Evolutionary conservation across 2,329 filamentous ascomycete species (phyloP).

Genomic region (Verticillium klebahnii): DNA sequence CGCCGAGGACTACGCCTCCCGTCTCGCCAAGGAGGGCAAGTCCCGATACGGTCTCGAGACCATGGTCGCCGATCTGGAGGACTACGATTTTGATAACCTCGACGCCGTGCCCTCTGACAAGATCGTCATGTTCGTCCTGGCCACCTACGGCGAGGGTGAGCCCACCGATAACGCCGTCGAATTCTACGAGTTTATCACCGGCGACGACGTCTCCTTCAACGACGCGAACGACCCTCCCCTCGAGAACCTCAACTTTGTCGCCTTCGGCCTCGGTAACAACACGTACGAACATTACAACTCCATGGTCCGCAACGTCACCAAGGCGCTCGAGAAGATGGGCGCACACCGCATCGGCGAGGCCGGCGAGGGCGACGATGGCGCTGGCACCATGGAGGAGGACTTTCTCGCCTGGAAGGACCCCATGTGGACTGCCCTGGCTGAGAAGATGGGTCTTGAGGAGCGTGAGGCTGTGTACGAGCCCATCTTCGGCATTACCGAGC

Average conservation of each 20-base stretch:
- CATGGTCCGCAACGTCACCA: constrained; percentile 91
- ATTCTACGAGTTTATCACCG: constrained; percentile 93
- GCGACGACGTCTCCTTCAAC: constrained; percentile 77
- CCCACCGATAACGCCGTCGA: constrained; percentile 98
- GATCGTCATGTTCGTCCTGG: constrained; percentile 89
- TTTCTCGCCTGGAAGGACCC: constrained; percentile 99
- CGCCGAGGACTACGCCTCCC: constrained; percentile 94
- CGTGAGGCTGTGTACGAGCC: constrained; percentile 96
- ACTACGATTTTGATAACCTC: constrained; percentile 94
- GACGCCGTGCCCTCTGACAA: constrained; percentile 87
- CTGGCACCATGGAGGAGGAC: constrained; percentile 99
- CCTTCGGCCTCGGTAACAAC: constrained; percentile 97
- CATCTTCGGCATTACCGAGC: constrained; percentile 77
- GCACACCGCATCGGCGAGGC: constrained; percentile 79
- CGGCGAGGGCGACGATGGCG: constrained; percentile 95
- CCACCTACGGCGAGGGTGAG: constrained; percentile 97
- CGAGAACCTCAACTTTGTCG: constrained; percentile 81
- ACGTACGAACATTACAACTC: constrained; percentile 99
- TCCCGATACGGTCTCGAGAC: constrained; percentile 94
- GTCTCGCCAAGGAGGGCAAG: constrained; percentile 94
- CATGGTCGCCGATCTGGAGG: constrained; percentile 96
- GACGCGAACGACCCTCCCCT: constrained; percentile 70
- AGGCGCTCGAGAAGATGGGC: constrained; percentile 75
- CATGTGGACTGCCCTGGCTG: constrained; percentile 86
- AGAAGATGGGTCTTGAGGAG: constrained; percentile 86